Percentiles rank a stretch among this genome's conserved stretches.
These are phyloP conservation scores for Malus asiatica DNA, from an alignment of 306 rosid genomes.

Conservation along the genomic window DNA sequence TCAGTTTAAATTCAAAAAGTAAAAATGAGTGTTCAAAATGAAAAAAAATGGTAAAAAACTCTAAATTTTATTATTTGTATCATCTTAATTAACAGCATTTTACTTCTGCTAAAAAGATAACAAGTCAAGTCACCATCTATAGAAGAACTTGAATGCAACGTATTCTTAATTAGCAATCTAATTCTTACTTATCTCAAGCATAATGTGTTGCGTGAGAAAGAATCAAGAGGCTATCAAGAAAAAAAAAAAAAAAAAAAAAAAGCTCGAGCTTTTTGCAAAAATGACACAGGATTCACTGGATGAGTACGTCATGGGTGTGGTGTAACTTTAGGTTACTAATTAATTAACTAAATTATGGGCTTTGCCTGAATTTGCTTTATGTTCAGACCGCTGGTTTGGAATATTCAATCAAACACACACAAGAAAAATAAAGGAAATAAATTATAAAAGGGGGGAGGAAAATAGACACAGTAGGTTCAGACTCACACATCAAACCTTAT, in stretches of 20 bases:
- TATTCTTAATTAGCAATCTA: too few species aligned
- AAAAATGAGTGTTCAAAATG: too few species aligned
- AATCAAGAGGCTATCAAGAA: background rate
- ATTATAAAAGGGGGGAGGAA: background rate
- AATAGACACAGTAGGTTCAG: constrained; percentile 4
- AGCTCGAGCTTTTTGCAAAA: background rate
- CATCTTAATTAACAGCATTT: too few species aligned
- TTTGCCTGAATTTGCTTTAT: background rate
- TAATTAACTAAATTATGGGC: background rate
- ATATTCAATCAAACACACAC: background rate
- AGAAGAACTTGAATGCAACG: too few species aligned
- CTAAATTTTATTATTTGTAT: too few species aligned
- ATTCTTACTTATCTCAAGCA: background rate
- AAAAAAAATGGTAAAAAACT: background rate
- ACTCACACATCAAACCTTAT: constrained; percentile 21
- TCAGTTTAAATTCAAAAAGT: too few species aligned
- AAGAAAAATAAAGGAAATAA: background rate
- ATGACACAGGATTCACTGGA: background rate
- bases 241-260: background rate
- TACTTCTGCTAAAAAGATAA: background rate
- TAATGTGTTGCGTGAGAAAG: background rate
- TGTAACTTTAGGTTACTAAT: background rate
- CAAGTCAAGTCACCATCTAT: too few species aligned
- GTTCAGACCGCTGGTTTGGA: background rate
- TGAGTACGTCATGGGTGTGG: background rate